Evolutionary conservation across 139 green algal species (phyloP).

Genomic region (Coelastrella sp.): DNA sequence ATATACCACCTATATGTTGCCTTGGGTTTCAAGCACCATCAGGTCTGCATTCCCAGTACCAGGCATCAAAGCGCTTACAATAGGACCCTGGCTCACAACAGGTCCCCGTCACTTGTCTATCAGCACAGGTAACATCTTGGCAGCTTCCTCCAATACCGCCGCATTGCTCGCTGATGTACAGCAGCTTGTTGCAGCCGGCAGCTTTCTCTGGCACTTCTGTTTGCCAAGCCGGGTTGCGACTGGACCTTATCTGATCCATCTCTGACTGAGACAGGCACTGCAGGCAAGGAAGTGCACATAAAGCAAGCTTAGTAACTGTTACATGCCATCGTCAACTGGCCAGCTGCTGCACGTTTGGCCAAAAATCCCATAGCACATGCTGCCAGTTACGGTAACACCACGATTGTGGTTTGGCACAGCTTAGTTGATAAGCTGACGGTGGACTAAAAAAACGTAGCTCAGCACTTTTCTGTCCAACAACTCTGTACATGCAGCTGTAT

Average conservation of each 20-base stretch:
- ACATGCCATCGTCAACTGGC: no score
- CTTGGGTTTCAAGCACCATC: no score
- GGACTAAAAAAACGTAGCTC: no score
- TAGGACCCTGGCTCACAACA: conserved; percentile 19
- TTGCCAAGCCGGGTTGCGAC: not conserved
- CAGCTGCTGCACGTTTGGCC: no score
- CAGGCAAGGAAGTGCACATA: no score
- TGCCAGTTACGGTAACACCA: no score
- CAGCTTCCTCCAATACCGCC: not conserved
- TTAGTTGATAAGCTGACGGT: no score
- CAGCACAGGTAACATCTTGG: not conserved
- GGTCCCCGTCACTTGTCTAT: not conserved
- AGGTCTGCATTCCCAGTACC: conserved; percentile 26
- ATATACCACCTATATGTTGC: no score
- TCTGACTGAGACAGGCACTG: not conserved
- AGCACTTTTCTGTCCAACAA: no score
- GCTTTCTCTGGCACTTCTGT: not conserved
- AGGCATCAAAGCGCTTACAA: not conserved
- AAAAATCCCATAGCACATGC: no score
- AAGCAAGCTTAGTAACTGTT: no score
- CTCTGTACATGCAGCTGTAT: not conserved
- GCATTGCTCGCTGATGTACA: not conserved
- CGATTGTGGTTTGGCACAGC: no score
- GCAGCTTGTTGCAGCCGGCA: not conserved
- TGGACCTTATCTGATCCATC: not conserved